Evolutionary conservation across 2,329 filamentous ascomycete species (phyloP), one percentile per base, ranked within the genome.

Genomic region (Cercospora sesami): DNA sequence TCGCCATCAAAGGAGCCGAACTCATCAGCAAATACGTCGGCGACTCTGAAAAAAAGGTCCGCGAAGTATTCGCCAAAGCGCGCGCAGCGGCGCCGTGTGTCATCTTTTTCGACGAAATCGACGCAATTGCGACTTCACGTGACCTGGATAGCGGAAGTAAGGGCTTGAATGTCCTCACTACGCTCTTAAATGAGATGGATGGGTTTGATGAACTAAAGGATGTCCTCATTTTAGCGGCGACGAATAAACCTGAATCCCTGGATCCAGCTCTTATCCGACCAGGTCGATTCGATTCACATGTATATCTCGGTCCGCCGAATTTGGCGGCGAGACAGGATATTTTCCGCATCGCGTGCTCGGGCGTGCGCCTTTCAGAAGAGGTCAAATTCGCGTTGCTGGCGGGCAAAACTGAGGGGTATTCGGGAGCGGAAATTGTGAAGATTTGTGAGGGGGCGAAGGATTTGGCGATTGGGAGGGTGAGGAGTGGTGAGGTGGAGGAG

Each of bases 61-160:
- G 94, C 42, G 91, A 93, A 65, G 87, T 97, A 1, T 97, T 98
- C 78, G 86, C 90, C 63, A 91, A 94, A 73, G 94, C 94, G 1
- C 86, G 91, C 51, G 89, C 90, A n/a, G 94, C 93, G 8, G 89
- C 90, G 62, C 94, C 94, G 0, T 93, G 91, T 77, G 94, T 97
- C 80, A 93, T 98, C 74, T 98, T 97, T 84, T 97, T 97, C 73
- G 94, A 98, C 78, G 94, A 98, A 79, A 95, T 98, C 74, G 94
- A 98, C 80, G 89, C 92, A 4, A 94, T 98, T 70, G 84, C 85
- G 36, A 83, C 83, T 79, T 75, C 90, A 81, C 85, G 83, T 73
- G 78, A 86, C 14, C 83, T 83, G 3, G 78, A 80, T 5, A 23
- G 45, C 2, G 79, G 82, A 18, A 80, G 78, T 12, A 80, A 77